Evolutionary conservation across 2,329 filamentous ascomycete genomes (phyloP).

Genomic region (Bipolaris zeicola): DNA sequence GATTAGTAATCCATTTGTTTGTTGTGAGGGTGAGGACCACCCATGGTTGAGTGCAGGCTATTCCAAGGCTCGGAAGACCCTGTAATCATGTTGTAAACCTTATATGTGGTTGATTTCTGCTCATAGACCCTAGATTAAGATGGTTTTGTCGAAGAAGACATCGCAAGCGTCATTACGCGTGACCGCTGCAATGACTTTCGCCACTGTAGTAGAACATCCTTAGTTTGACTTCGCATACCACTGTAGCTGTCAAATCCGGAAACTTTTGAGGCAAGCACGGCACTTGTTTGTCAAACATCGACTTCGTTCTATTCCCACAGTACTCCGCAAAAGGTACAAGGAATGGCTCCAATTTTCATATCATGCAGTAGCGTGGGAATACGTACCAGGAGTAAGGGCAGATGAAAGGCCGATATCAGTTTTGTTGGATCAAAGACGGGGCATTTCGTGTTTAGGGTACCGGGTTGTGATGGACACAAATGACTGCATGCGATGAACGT

Average conservation of each 20-base stretch:
- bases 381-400: neutral
- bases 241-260: conserved; percentile 11
- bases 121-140: neutral
- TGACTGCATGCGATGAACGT: neutral
- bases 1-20: neutral
- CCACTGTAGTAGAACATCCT: neutral
- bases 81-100: neutral
- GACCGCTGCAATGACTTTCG: neutral
- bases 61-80: neutral
- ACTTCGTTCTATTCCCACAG: conserved; percentile 20
- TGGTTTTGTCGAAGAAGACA: neutral
- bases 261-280: conserved; percentile 20
- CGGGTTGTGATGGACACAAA: neutral
- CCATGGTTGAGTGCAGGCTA: neutral
- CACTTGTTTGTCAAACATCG: conserved; percentile 19
- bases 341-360: conserved; percentile 13
- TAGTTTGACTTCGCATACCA: neutral
- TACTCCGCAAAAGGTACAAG: conserved; percentile 22
- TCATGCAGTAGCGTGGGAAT: neutral
- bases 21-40: neutral
- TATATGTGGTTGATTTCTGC: neutral
- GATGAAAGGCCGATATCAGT: too few relatives aligned
- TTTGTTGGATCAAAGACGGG: neutral
- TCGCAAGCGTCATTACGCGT: neutral
- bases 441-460: neutral